Evolutionary conservation across 768 basidiomycete species (phyloP).

Genomic region (Guyanaporus albipodus): DNA sequence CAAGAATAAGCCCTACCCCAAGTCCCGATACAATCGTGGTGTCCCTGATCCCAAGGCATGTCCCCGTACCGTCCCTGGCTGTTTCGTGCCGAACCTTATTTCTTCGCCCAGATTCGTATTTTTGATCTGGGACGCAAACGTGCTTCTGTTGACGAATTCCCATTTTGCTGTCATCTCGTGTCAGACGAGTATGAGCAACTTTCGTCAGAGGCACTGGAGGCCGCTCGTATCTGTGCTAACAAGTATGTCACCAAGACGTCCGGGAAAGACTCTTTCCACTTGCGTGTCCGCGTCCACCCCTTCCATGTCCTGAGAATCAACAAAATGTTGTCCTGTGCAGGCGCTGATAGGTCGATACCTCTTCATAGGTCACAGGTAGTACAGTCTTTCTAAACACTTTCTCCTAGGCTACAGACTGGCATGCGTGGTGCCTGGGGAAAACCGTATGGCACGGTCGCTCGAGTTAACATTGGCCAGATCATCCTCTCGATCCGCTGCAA

Average conservation of each 20-base stretch:
- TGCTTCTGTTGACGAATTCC: conserved; percentile 96
- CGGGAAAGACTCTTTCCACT: conserved; percentile 98
- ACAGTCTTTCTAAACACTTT: neutral
- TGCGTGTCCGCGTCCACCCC: conserved; percentile 95
- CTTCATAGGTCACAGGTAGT: too few relatives aligned
- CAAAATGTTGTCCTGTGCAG: conserved; percentile 99
- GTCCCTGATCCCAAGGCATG: conserved; percentile 90
- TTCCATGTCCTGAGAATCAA: conserved; percentile 99
- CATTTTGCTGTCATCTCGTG: conserved; percentile 93
- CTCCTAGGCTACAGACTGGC: conserved; percentile 78
- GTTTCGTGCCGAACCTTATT: neutral
- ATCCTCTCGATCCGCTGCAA: conserved; percentile 90
- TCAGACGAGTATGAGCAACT: conserved; percentile 98
- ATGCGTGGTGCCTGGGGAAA: conserved; percentile 99
- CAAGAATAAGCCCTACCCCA: conserved; percentile 99
- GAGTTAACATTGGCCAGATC: conserved; percentile 96
- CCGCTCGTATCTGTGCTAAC: conserved; percentile 98
- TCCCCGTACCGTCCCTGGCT: conserved; percentile 1
- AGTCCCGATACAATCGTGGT: conserved; percentile 96
- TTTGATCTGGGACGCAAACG: conserved; percentile 96
- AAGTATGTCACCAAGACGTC: conserved; percentile 98
- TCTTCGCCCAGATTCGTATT: conserved; percentile 75
- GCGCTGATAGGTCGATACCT: conserved; percentile 81
- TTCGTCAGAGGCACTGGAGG: conserved; percentile 93
- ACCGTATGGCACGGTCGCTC: conserved; percentile 93